Conservation (phyloP, 2,329 filamentous ascomycete species). For the Microdochium trichocladiopsis region DNA sequence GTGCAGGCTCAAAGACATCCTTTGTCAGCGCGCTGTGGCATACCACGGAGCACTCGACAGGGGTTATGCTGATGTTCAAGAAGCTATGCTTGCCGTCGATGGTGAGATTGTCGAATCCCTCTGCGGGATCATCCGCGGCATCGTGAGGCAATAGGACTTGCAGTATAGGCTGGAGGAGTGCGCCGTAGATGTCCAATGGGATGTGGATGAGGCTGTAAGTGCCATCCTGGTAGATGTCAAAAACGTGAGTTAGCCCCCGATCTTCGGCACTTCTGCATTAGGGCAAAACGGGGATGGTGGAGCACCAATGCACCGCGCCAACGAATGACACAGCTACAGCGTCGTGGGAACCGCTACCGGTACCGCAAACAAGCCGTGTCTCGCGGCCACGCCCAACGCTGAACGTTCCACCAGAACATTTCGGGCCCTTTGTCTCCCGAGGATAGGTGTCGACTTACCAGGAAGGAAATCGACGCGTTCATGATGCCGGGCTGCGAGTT, state of each 20-base stretch:
- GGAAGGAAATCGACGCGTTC: slow-evolving; percentile 51
- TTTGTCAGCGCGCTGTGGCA: slow-evolving; percentile 72
- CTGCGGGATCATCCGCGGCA: slow-evolving; percentile 21
- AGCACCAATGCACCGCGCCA: neutral
- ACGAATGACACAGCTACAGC: neutral
- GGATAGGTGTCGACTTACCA: slow-evolving; percentile 28
- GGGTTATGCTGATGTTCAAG: slow-evolving; percentile 88
- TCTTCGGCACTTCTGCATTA: neutral
- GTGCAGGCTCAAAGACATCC: slow-evolving; percentile 67
- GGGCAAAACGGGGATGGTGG: neutral
- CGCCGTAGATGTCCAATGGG: slow-evolving; percentile 68
- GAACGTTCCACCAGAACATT: neutral
- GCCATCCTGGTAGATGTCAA: slow-evolving; percentile 64
- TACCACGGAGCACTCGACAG: slow-evolving; percentile 86
- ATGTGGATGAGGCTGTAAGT: slow-evolving; percentile 87
- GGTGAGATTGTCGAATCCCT: slow-evolving; percentile 28
- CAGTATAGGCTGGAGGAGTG: slow-evolving; percentile 81
- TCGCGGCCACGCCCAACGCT: neutral
- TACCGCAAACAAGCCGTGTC: too few relatives aligned
- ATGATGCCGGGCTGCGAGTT: slow-evolving; percentile 26
- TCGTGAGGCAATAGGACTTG: slow-evolving; percentile 67
- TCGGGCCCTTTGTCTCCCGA: neutral
- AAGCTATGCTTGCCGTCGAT: slow-evolving; percentile 63
- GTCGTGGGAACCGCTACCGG: neutral
- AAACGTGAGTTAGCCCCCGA: neutral